Evolutionary conservation across 441 rosid genomes (phyloP), one percentile per base, ranked within the genome.

Genomic region (Lepidium campestre): DNA sequence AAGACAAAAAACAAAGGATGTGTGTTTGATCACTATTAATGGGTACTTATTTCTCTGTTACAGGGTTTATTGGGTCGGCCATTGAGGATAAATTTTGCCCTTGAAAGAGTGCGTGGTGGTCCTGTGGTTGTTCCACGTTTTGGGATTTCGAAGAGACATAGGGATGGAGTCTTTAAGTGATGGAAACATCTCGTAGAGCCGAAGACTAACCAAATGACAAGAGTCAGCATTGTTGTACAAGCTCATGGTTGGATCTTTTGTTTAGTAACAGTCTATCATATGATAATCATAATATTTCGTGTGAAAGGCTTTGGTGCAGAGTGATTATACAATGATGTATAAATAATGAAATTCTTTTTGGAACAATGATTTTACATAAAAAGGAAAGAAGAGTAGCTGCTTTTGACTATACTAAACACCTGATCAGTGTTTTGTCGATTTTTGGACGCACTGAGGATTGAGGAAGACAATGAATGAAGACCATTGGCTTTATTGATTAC

Each of bases 1-100:
- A 62, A 54, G 68, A 22, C 11, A 34, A 27, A 47, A 7, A 29
- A 1, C 19, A 23, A 5, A 18, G 13, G 34, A 15, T 20, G 42
- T 20, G 42, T 50, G 17, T 50, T 50, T 9, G 44, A 12, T 58
- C 27, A 18, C 44, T 35, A 18, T 17, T 17, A 34, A 49, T 65
- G 7, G 4, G 25, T 7, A 42, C 0, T 41, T 10, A 65, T 18
- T 42, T 25, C 60, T 57, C 11, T 65, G 67, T 73, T 61, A 73
- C 77, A 93, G 96, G 98, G 88, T 58, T 60, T 90, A 69, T 59
- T 83, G 27, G 96, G 98, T 55, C 82, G 92, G 37, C 93, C 92
- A 10, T 35, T 90, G 74, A 82, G 92, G 53, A 77, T 90, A 72
- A 79, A 77, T 74, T 88, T 75, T 70, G 96, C 96, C 14, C 85